Conservation (phyloP, 2,329 filamentous ascomycete species). For the Dactylonectria macrodidyma region DNA sequence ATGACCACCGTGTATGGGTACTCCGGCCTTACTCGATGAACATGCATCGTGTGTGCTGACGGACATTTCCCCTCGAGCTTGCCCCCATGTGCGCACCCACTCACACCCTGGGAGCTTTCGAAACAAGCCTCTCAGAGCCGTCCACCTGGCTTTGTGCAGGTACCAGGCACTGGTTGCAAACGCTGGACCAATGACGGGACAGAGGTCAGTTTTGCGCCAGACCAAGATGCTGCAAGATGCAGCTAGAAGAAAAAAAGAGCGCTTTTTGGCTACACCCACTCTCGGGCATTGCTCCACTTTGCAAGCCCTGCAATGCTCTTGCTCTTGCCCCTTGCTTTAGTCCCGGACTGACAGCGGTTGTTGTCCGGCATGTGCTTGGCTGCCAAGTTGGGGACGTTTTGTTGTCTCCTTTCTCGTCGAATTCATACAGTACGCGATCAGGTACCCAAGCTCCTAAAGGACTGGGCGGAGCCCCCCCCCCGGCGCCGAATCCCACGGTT, state of each 20-base stretch:
- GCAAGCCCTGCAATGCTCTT: slow-evolving; percentile 18
- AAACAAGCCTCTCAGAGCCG: slow-evolving; percentile 54
- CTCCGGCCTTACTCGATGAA: background rate
- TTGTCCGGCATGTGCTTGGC: slow-evolving; percentile 32
- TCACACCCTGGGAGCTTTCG: slow-evolving; percentile 35
- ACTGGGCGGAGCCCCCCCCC: background rate
- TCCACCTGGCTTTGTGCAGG: slow-evolving; percentile 60
- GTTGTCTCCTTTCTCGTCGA: slow-evolving; percentile 21
- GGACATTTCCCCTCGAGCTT: slow-evolving; percentile 14
- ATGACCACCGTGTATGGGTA: slow-evolving; percentile 6
- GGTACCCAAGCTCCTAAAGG: slow-evolving; percentile 13
- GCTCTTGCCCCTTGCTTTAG: slow-evolving; percentile 30
- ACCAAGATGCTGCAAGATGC: slow-evolving; percentile 26
- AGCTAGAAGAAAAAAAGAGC: slow-evolving; percentile 48
- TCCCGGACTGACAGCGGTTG: slow-evolving; percentile 41
- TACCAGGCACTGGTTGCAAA: slow-evolving; percentile 55
- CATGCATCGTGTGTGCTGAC: slow-evolving; percentile 5
- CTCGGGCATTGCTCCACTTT: slow-evolving; percentile 34
- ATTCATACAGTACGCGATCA: slow-evolving; percentile 37
- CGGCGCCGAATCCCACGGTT: slow-evolving; percentile 11
- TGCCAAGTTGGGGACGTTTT: slow-evolving; percentile 27
- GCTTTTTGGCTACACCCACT: slow-evolving; percentile 36
- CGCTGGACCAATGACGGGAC: slow-evolving; percentile 50
- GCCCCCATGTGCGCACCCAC: slow-evolving; percentile 9
- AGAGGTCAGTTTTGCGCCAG: slow-evolving; percentile 23